Conservation (phyloP, 305 asterid genomes). For the Nicotiana rustica region DNA sequence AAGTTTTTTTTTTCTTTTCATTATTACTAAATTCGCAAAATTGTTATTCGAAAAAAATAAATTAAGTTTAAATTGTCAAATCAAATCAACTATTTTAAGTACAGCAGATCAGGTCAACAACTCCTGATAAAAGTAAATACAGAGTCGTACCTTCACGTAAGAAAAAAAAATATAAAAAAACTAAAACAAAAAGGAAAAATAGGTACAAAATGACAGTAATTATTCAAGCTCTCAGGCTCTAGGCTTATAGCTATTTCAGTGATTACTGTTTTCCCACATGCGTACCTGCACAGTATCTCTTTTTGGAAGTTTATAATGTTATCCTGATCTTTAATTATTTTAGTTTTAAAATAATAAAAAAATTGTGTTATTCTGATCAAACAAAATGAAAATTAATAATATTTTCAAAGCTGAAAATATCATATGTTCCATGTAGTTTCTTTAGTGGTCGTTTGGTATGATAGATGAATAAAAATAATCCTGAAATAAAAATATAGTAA, state of each 20-base stretch:
- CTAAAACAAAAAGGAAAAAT: background rate
- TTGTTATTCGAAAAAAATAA: background rate
- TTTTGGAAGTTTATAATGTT: constrained; percentile 13
- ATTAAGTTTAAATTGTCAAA: background rate
- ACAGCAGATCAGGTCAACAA: constrained; percentile 22
- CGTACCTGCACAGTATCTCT: background rate
- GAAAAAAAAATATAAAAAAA: background rate
- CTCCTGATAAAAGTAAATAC: background rate
- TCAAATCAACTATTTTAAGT: constrained; percentile 18
- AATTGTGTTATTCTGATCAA: background rate
- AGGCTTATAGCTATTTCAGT: constrained; percentile 32
- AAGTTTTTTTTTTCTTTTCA: too few relatives aligned
- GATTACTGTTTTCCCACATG: constrained; percentile 30
- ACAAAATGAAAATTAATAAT: too few relatives aligned
- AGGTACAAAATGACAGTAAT: constrained; percentile 9
- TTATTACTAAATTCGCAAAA: too few relatives aligned
- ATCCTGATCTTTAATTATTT: background rate
- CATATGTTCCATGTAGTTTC: too few relatives aligned
- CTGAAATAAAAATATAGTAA: too few relatives aligned
- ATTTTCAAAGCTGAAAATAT: too few relatives aligned
- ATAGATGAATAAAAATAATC: too few relatives aligned
- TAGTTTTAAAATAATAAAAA: background rate
- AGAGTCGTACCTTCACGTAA: background rate
- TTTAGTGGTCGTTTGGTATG: too few relatives aligned
- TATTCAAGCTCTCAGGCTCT: background rate